Evolutionary conservation across 2,329 filamentous ascomycete species (phyloP).

Genomic region (Thielaviopsis populi): DNA sequence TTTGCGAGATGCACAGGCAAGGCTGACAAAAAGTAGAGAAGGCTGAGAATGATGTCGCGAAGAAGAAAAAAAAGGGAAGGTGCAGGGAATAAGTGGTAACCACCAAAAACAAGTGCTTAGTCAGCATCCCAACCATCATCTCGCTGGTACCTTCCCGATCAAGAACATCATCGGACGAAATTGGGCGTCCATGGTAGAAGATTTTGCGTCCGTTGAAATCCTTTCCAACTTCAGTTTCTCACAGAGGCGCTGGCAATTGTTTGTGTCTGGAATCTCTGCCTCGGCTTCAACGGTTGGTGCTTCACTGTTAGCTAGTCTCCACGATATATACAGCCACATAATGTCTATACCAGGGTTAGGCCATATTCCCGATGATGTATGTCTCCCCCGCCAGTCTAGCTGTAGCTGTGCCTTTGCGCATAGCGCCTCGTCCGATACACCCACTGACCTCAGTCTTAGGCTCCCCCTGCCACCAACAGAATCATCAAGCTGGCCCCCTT

Average conservation of each 20-base stretch:
- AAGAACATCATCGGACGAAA: not conserved
- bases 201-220: not conserved
- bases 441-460: not conserved
- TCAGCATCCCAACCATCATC: not conserved
- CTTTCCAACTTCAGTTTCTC: no score
- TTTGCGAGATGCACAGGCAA: constrained; percentile 8
- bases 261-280: no score
- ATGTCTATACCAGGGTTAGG: constrained; percentile 67
- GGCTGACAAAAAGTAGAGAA: constrained; percentile 9
- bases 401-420: constrained; percentile 19
- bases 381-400: constrained; percentile 15
- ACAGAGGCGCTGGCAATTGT: no score
- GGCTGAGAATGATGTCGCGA: constrained; percentile 9
- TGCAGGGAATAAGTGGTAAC: not conserved
- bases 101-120: constrained; percentile 1
- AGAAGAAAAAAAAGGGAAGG: not conserved
- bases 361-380: constrained; percentile 47
- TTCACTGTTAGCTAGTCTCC: not conserved
- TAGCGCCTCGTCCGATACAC: not conserved
- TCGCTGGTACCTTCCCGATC: not conserved
- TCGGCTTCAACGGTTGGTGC: not conserved
- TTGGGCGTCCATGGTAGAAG: not conserved
- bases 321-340: constrained; percentile 11
- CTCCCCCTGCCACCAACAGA: constrained; percentile 25
- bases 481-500: constrained; percentile 42